Conservation (phyloP, 352 stramenopile genomes). For the Sclerospora graminicola region DNA sequence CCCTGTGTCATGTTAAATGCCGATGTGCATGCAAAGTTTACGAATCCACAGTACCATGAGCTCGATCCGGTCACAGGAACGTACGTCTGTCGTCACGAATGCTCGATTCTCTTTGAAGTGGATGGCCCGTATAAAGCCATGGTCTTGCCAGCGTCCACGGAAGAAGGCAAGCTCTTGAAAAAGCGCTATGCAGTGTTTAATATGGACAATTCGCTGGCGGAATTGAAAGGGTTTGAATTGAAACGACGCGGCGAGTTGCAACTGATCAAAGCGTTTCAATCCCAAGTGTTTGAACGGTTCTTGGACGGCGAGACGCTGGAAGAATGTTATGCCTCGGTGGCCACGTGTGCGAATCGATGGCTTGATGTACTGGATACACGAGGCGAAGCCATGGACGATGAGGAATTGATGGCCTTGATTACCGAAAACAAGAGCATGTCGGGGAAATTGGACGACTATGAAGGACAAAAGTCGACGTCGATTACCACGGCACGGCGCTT, state of each 20-base stretch:
- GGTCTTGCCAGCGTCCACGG: conserved; percentile 96
- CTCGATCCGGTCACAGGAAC: conserved; percentile 43
- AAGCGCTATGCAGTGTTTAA: conserved; percentile 93
- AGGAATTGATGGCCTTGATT: conserved; percentile 97
- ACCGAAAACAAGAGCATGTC: conserved; percentile 99
- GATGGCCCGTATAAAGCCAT: conserved; percentile 98
- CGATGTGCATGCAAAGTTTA: conserved; percentile 97
- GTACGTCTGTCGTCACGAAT: conserved; percentile 93
- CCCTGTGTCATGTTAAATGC: conserved; percentile 99
- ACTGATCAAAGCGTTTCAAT: conserved; percentile 99
- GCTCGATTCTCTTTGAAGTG: conserved; percentile 99
- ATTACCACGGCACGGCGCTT: conserved; percentile 96
- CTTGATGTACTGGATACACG: conserved; percentile 96
- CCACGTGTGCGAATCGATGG: conserved; percentile 96
- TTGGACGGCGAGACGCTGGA: conserved; percentile 89
- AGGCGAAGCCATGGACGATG: conserved; percentile 91
- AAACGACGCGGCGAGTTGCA: conserved; percentile 98
- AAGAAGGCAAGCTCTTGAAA: conserved; percentile 98
- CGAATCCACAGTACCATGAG: conserved; percentile 94
- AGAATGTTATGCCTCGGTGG: conserved; percentile 95
- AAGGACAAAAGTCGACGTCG: conserved; percentile 94
- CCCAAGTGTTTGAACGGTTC: conserved; percentile 97
- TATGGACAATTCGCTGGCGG: conserved; percentile 68
- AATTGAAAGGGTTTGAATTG: conserved; percentile 94
- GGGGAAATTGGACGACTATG: conserved; percentile 95